Evolutionary conservation across 805 yeast genomes (phyloP).

Genomic region (Barnettozyma pratensis): DNA sequence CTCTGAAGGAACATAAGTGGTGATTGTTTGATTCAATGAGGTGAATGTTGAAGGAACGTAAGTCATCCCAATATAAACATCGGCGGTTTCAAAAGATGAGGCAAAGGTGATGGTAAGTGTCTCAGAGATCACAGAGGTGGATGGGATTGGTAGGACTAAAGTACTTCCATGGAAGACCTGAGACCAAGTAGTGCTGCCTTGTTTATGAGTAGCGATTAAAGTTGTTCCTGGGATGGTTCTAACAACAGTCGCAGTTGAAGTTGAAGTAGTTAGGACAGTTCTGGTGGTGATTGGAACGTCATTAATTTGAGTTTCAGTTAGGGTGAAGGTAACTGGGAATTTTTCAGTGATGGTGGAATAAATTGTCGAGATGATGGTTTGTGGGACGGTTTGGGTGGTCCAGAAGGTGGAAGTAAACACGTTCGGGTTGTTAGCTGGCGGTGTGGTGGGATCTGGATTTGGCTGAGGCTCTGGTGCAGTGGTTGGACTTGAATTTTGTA

Average conservation of each 20-base stretch:
- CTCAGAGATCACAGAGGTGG: conserved; percentile 2
- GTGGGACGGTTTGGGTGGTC: not conserved
- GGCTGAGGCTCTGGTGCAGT: conserved; percentile 17
- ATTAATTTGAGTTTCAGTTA: conserved; percentile 2
- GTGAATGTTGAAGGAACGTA: conserved; percentile 4
- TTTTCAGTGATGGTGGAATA: conserved; percentile 3
- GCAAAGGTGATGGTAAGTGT: conserved; percentile 3
- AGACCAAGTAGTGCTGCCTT: conserved; percentile 5
- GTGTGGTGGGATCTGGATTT: conserved; percentile 1
- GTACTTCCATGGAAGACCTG: conserved; percentile 7
- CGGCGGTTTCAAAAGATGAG: not conserved
- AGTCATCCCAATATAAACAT: conserved; percentile 2
- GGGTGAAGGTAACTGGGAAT: conserved; percentile 3
- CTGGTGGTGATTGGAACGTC: not conserved
- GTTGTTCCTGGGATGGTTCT: conserved; percentile 11
- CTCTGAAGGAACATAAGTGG: conserved; percentile 8
- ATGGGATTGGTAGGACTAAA: conserved; percentile 14
- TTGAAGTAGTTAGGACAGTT: conserved; percentile 4
- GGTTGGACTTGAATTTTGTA: not conserved
- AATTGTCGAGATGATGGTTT: not conserved
- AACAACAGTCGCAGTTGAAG: conserved; percentile 10
- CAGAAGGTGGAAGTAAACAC: conserved; percentile 6
- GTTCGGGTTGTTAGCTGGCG: not conserved
- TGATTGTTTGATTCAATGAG: conserved; percentile 11
- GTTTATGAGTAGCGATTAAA: not conserved